phyloP scores from a whole-genome alignment of 192 early-diverging fungal genomes.

The Gamsiella multidivaricata region DNA sequence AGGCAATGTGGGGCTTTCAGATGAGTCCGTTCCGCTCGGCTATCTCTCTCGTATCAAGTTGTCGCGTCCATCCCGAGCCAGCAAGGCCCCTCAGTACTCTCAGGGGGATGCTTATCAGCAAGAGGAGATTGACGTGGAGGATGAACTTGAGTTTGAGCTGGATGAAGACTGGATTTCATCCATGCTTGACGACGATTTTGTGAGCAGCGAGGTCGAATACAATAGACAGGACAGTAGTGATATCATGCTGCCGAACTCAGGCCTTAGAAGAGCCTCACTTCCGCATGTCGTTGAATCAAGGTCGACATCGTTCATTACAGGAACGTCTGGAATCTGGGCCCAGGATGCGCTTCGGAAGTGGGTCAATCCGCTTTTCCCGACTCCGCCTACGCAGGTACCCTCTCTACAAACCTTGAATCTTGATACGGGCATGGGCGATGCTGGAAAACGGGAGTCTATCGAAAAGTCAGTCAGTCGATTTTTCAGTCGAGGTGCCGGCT shows the following conservation, averaged over 20 bases:
- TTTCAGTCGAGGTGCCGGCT: slow-evolving; percentile 13
- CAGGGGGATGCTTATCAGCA: background rate
- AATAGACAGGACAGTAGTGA: background rate
- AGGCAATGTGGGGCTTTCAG: background rate
- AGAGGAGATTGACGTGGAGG: slow-evolving; percentile 28
- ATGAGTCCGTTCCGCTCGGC: background rate
- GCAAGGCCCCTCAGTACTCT: background rate
- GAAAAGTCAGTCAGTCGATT: slow-evolving; percentile 28
- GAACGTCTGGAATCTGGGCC: slow-evolving; percentile 50
- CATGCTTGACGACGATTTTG: slow-evolving; percentile 34
- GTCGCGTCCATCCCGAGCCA: slow-evolving; percentile 14
- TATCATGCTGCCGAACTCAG: background rate
- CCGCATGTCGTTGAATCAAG: background rate
- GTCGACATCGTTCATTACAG: background rate
- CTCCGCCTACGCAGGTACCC: slow-evolving; percentile 35
- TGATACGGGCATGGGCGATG: background rate
- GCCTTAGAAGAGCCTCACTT: slow-evolving; percentile 17
- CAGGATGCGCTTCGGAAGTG: slow-evolving; percentile 53
- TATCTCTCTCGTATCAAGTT: slow-evolving; percentile 20
- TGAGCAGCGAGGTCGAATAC: slow-evolving; percentile 15
- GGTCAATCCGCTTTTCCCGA: slow-evolving; percentile 51
- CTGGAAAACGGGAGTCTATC: background rate
- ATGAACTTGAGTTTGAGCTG: slow-evolving; percentile 47
- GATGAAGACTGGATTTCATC: slow-evolving; percentile 37
- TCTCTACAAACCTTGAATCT: slow-evolving; percentile 1